Evolutionary conservation across 306 rosid species (phyloP).

Genomic region (Trifolium repens): DNA sequence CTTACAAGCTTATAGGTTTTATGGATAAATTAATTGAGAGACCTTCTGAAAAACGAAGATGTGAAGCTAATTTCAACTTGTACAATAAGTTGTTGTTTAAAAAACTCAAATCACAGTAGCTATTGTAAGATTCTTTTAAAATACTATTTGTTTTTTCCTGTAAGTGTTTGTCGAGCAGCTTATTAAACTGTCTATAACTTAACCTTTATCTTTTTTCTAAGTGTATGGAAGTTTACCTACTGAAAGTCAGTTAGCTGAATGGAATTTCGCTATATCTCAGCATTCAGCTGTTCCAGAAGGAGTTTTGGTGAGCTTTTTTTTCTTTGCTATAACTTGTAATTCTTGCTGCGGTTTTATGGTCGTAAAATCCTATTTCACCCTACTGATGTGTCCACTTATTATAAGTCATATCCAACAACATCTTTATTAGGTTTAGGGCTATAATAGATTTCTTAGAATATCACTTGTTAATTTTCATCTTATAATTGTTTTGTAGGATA

Average conservation of each 20-base stretch:
- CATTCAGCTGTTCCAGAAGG: no score
- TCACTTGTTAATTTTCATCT: not conserved
- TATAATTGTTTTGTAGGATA: constrained; percentile 60
- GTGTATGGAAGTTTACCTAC: no score
- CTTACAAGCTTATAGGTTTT: not conserved
- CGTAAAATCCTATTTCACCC: not conserved
- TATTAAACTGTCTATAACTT: not conserved
- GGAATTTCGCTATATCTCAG: no score
- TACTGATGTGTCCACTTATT: no score
- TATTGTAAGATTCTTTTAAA: not conserved
- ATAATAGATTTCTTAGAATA: no score
- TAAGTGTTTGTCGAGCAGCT: not conserved
- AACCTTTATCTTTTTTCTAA: not conserved
- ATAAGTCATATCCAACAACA: no score
- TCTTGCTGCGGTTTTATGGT: not conserved
- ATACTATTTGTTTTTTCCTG: not conserved
- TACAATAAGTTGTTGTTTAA: not conserved
- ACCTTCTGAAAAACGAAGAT: not conserved
- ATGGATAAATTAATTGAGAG: not conserved
- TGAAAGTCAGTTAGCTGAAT: no score
- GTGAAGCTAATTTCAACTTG: not conserved
- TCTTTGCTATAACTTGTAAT: not conserved
- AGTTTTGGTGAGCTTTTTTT: no score
- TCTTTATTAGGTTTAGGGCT: no score
- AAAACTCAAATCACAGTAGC: not conserved